Percentiles rank a stretch among this genome's conserved stretches.
Conservation (phyloP, 1,284 basidiomycete species). For the Wolfiporia cocos region DNA sequence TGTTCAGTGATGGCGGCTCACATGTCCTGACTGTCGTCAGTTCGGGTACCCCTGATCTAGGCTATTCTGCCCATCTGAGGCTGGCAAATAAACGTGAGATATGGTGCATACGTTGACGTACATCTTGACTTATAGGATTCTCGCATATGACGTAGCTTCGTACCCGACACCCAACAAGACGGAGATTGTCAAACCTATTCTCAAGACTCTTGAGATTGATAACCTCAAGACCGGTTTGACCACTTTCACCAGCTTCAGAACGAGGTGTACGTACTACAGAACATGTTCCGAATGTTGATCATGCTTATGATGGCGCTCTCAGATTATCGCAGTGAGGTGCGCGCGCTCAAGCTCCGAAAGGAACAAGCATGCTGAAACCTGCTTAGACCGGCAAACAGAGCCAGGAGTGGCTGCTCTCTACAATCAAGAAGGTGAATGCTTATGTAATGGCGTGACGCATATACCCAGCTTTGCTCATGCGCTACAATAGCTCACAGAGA, state of each 20-base stretch:
- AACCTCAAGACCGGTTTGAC: conserved; percentile 65
- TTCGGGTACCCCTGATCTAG: conserved; percentile 67
- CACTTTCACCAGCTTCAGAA: conserved; percentile 72
- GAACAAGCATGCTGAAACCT: conserved; percentile 7
- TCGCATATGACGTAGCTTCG: conserved; percentile 40
- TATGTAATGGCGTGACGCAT: conserved; percentile 4
- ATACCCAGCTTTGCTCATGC: conserved; percentile 8
- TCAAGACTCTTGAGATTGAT: conserved; percentile 60
- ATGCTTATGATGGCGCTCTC: conserved; percentile 35
- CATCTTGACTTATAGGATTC: too few species aligned
- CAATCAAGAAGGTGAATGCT: conserved; percentile 54
- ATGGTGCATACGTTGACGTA: too few species aligned
- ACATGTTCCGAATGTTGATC: conserved; percentile 7
- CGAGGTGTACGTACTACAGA: conserved; percentile 45
- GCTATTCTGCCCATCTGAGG: conserved; percentile 35
- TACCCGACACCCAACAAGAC: conserved; percentile 57
- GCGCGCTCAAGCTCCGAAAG: conserved; percentile 11
- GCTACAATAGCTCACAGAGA: conserved; percentile 53
- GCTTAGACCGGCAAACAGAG: conserved; percentile 70
- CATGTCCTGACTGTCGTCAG: conserved; percentile 34
- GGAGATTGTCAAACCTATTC: conserved; percentile 49
- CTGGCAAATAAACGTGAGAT: conserved; percentile 33
- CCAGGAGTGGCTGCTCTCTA: conserved; percentile 80
- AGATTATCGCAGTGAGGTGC: conserved; percentile 79
- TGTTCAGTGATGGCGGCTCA: conserved; percentile 10